phyloP scores from a whole-genome alignment of 1,284 basidiomycete species.

The Irpex sp. region DNA sequence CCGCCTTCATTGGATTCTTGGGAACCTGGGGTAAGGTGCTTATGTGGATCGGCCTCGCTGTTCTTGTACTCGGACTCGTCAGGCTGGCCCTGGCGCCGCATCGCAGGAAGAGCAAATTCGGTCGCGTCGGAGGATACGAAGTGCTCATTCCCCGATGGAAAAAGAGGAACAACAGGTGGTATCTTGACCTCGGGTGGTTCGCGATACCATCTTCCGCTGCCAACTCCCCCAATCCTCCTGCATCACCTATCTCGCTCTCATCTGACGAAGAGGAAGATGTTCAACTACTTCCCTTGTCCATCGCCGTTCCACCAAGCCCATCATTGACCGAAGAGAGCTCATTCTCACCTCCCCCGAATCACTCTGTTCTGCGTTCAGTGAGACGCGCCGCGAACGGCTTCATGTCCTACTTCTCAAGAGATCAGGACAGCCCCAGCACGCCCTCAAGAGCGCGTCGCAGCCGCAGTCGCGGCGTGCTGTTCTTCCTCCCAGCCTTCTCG shows the following conservation, averaged over 20 bases:
- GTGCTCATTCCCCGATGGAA: slow-evolving; percentile 70
- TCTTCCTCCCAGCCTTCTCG: slow-evolving; percentile 82
- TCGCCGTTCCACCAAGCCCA: slow-evolving; percentile 58
- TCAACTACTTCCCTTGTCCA: slow-evolving; percentile 60
- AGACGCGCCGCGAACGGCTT: slow-evolving; percentile 55
- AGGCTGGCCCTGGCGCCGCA: slow-evolving; percentile 51
- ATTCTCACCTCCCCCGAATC: slow-evolving; percentile 21
- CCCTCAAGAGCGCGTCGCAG: slow-evolving; percentile 43
- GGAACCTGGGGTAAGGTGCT: slow-evolving; percentile 82
- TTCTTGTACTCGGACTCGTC: slow-evolving; percentile 68
- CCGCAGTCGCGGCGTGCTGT: slow-evolving; percentile 60
- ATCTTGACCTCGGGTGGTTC: slow-evolving; percentile 64
- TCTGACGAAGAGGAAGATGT: slow-evolving; percentile 53
- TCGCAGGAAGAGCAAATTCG: slow-evolving; percentile 53
- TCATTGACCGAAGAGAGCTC: slow-evolving; percentile 42
- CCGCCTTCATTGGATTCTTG: slow-evolving; percentile 89
- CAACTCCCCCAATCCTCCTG: slow-evolving; percentile 41
- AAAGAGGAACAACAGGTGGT: slow-evolving; percentile 66
- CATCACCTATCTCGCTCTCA: slow-evolving; percentile 40
- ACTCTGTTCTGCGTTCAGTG: slow-evolving; percentile 39
- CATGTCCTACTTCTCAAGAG: slow-evolving; percentile 38
- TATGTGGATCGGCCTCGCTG: slow-evolving; percentile 76
- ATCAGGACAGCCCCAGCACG: slow-evolving; percentile 18
- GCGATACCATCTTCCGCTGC: slow-evolving; percentile 45
- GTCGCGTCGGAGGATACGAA: slow-evolving; percentile 69